phyloP scores from a whole-genome alignment of 73 alveolate species.

The Tetrahymena elliotti region DNA sequence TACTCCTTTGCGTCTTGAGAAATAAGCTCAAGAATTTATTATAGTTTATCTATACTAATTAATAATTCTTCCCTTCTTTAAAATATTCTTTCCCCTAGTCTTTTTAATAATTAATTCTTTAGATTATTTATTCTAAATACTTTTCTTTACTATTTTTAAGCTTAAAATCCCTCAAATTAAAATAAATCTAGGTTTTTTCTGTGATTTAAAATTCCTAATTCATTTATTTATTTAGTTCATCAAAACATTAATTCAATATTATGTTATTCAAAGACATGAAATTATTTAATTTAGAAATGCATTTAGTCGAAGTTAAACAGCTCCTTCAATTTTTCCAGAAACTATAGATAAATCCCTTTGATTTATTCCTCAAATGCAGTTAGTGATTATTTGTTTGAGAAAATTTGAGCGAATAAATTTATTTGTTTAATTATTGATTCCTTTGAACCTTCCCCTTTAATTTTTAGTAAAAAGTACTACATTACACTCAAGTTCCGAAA shows the following conservation, averaged over 20 bases:
- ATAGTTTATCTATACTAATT: not conserved
- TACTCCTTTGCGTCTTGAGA: not conserved
- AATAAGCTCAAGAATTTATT: not conserved
- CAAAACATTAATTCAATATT: not conserved
- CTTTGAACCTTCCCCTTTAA: not conserved
- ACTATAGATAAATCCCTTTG: no score
- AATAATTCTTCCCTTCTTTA: not conserved
- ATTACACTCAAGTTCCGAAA: not conserved
- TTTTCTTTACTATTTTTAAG: not conserved
- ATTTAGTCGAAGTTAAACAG: not conserved
- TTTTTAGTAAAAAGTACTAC: not conserved
- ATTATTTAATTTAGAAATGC: not conserved
- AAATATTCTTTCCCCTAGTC: not conserved
- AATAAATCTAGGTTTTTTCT: not conserved
- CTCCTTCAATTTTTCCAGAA: no score
- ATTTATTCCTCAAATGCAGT: no score
- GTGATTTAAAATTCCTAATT: no score
- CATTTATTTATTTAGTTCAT: not conserved
- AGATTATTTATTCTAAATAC: not conserved
- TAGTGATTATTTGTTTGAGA: no score
- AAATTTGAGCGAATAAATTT: no score
- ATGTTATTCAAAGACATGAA: not conserved
- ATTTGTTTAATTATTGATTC: no score
- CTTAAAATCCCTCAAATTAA: not conserved
- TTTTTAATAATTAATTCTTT: not conserved